A percentile compares a stretch with the other conserved stretches of the same genome.
phyloP scores from a whole-genome alignment of 2,329 filamentous ascomycete genomes.

The Fusarium domesticum region DNA sequence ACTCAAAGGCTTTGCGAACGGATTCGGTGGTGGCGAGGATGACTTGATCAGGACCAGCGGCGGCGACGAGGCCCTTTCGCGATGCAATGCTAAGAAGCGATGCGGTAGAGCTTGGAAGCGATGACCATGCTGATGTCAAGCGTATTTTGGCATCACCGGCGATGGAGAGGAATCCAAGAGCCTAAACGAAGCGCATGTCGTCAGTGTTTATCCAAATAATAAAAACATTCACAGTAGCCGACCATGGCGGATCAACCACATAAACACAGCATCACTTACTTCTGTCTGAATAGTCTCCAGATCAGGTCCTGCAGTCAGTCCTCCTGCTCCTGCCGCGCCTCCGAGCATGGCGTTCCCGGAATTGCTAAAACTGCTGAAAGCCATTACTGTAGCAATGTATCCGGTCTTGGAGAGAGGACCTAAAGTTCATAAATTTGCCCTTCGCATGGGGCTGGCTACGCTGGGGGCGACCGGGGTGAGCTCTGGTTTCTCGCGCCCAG shows the following conservation, averaged over 20 bases:
- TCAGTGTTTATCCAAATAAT: conserved; percentile 14
- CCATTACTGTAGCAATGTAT: conserved; percentile 51
- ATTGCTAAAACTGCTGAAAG: conserved; percentile 57
- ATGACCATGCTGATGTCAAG: conserved; percentile 75
- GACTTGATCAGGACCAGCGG: conserved; percentile 78
- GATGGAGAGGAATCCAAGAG: conserved; percentile 76
- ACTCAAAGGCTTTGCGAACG: conserved; percentile 71
- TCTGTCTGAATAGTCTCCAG: conserved; percentile 80
- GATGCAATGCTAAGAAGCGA: conserved; percentile 84
- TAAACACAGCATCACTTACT: conserved; percentile 49
- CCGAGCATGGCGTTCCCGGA: conserved; percentile 44
- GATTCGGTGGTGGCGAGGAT: conserved; percentile 73
- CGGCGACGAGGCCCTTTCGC: conserved; percentile 76
- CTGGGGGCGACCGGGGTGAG: conserved; percentile 17
- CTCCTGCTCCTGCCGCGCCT: conserved; percentile 38
- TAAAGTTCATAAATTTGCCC: conserved; percentile 30
- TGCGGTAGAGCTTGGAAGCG: conserved; percentile 70
- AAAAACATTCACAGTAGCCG: conserved; percentile 12
- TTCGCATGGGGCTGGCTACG: conserved; percentile 22
- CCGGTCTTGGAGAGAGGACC: conserved; percentile 29
- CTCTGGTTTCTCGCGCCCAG: conserved; percentile 18
- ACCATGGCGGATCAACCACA: conserved; percentile 6
- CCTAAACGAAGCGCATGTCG: conserved; percentile 40
- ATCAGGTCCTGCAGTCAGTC: conserved; percentile 54
- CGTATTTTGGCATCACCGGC: conserved; percentile 80